A percentile compares a stretch with the other conserved stretches of the same genome.
These are phyloP conservation scores for Flagelloscypha sp. DNA, from an alignment of 768 basidiomycete species.

Conservation along the genomic window DNA sequence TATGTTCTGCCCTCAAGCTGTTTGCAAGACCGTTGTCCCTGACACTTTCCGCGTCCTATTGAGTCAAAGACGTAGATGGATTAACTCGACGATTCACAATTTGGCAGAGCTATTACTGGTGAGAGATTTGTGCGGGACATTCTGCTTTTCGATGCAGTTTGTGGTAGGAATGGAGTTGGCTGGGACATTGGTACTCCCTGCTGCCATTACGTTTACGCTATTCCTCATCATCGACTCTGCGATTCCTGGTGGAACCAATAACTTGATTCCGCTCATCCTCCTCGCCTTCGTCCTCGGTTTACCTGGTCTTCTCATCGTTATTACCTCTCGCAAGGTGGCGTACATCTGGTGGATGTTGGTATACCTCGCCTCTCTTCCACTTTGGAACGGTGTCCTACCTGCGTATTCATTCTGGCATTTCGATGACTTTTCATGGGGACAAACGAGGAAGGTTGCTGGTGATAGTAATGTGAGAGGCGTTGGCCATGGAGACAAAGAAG, in stretches of 20 bases:
- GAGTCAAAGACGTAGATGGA: constrained; percentile 97
- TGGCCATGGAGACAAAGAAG: constrained; percentile 88
- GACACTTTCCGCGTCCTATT: constrained; percentile 91
- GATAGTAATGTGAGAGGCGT: constrained; percentile 54
- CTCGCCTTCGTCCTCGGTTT: constrained; percentile 93
- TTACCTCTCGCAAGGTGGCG: constrained; percentile 88
- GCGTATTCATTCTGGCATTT: constrained; percentile 99
- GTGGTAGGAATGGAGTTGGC: constrained; percentile 97
- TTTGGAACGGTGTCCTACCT: constrained; percentile 96
- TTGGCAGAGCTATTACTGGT: constrained; percentile 91
- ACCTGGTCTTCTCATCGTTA: constrained; percentile 89
- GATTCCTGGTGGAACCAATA: constrained; percentile 70
- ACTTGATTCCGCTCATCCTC: constrained; percentile 85
- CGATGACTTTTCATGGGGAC: constrained; percentile 97
- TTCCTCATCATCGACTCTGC: constrained; percentile 86
- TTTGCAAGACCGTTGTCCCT: constrained; percentile 97
- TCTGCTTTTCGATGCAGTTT: constrained; percentile 99
- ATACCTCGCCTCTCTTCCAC: constrained; percentile 85
- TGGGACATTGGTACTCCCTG: constrained; percentile 93
- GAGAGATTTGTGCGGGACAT: constrained; percentile 96
- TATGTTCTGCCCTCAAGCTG: constrained; percentile 97
- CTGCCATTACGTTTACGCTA: constrained; percentile 93
- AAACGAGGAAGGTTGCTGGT: constrained; percentile 78
- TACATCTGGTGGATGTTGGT: constrained; percentile 98
- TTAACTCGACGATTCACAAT: constrained; percentile 98